Evolutionary conservation across 805 yeast genomes (phyloP).

Genomic region (Lipomyces spencermartinsiae): DNA sequence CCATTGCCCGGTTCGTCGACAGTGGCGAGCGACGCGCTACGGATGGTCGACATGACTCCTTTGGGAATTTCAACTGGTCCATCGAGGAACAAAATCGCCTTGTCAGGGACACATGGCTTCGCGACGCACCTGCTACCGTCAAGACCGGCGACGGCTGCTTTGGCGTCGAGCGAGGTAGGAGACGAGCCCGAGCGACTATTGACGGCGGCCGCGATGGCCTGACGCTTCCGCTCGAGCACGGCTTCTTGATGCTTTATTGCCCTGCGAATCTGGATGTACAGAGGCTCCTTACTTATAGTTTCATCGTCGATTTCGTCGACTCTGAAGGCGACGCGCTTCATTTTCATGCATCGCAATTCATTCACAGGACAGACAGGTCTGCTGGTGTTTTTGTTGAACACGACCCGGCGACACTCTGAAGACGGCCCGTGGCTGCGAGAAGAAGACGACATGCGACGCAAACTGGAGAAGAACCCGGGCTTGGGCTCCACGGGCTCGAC

Average conservation of each 20-base stretch:
- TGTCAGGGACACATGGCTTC: background rate
- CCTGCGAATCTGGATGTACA: slow-evolving; percentile 31
- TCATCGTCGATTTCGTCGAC: slow-evolving; percentile 38
- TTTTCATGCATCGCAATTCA: slow-evolving; percentile 20
- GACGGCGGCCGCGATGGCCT: slow-evolving; percentile 4
- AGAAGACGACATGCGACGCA: slow-evolving; percentile 30
- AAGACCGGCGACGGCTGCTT: slow-evolving; percentile 12
- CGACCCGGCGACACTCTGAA: slow-evolving; percentile 23
- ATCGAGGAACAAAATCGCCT: background rate
- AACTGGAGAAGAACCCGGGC: slow-evolving; percentile 14
- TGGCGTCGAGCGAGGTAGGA: background rate
- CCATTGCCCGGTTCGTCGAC: background rate
- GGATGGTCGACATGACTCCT: background rate
- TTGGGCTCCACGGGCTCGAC: slow-evolving; percentile 8
- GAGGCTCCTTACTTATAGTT: slow-evolving; percentile 29
- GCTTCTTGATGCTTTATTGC: slow-evolving; percentile 26
- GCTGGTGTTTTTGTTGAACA: slow-evolving; percentile 31
- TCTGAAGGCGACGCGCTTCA: slow-evolving; percentile 35
- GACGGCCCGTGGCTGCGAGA: slow-evolving; percentile 9
- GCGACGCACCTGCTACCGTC: background rate
- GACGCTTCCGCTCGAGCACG: slow-evolving; percentile 9
- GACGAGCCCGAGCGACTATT: slow-evolving; percentile 12
- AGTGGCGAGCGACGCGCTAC: background rate
- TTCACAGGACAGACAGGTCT: slow-evolving; percentile 31
- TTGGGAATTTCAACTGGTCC: background rate